A percentile compares a stretch with the other conserved stretches of the same genome.
Conservation (phyloP, 1,284 basidiomycete species). For the Microbotryum silenes-acaulis region DNA sequence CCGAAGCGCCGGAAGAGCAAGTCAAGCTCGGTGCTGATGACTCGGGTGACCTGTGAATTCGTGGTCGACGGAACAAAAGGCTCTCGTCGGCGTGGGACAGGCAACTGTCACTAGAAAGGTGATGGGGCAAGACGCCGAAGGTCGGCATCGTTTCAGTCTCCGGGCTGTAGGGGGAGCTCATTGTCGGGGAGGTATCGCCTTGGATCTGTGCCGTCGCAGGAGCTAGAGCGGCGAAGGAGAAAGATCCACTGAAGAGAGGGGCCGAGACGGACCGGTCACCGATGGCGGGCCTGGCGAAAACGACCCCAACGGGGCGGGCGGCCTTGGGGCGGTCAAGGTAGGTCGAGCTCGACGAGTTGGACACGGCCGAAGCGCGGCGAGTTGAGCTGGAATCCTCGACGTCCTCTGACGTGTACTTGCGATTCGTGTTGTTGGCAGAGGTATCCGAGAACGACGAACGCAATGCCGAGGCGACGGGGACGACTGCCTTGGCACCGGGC, state of each 20-base stretch:
- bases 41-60: too few species aligned
- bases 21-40: too few species aligned
- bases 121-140: too few species aligned
- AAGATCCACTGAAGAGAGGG: conserved; percentile 5
- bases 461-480: neutral
- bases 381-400: neutral
- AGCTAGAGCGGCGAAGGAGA: conserved; percentile 1
- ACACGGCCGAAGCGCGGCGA: conserved; percentile 16
- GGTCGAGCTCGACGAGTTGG: conserved; percentile 10
- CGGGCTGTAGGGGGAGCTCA: neutral
- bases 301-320: neutral
- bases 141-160: too few species aligned
- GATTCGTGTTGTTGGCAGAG: neutral
- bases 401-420: neutral
- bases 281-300: conserved; percentile 14
- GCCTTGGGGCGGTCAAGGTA: neutral
- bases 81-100: too few species aligned
- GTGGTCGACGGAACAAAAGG: too few species aligned
- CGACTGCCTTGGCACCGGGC: neutral
- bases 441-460: conserved; percentile 20
- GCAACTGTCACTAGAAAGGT: too few species aligned
- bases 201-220: neutral
- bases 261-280: conserved; percentile 28
- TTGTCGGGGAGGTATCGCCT: conserved; percentile 19
- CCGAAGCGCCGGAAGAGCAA: too few species aligned